A percentile compares a stretch with the other conserved stretches of the same genome.
Conservation (phyloP, 2,329 filamentous ascomycete species). For the Penicillium sp. region DNA sequence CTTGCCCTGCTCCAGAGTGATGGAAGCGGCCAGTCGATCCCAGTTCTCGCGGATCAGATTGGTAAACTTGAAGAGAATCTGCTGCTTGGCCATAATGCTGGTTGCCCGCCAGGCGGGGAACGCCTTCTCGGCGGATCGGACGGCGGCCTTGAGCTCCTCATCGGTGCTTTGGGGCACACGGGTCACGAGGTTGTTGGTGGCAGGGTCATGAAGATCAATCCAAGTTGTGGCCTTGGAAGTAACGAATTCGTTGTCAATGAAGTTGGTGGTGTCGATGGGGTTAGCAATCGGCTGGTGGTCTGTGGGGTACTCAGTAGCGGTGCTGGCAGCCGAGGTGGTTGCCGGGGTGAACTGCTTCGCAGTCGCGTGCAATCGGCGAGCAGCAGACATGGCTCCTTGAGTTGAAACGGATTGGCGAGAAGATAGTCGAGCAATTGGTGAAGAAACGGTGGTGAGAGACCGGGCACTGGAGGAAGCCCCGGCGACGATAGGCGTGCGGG, state of each 20-base stretch:
- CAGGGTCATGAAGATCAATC: conserved; percentile 67
- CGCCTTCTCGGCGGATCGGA: conserved; percentile 65
- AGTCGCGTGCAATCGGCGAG: conserved; percentile 56
- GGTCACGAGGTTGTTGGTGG: conserved; percentile 69
- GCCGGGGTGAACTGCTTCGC: conserved; percentile 55
- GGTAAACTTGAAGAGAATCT: conserved; percentile 70
- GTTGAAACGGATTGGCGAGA: conserved; percentile 23
- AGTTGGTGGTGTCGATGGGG: conserved; percentile 63
- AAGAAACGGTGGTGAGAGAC: conserved; percentile 29
- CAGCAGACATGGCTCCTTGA: conserved; percentile 31
- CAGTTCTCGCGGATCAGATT: conserved; percentile 66
- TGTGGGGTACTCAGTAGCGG: conserved; percentile 59
- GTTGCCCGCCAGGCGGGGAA: conserved; percentile 65
- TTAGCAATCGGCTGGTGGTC: conserved; percentile 59
- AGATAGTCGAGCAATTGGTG: conserved; percentile 26
- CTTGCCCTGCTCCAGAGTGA: conserved; percentile 70
- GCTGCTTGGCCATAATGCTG: conserved; percentile 62
- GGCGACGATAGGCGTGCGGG: conserved; percentile 40
- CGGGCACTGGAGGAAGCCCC: conserved; percentile 33
- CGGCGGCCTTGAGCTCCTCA: conserved; percentile 64
- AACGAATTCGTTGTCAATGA: conserved; percentile 66
- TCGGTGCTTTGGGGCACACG: conserved; percentile 68
- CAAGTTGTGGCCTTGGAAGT: conserved; percentile 61
- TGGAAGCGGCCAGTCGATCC: conserved; percentile 67
- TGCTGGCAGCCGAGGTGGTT: conserved; percentile 54